Evolutionary conservation across 306 rosid genomes (phyloP).

Genomic region (Mimosa pudica): DNA sequence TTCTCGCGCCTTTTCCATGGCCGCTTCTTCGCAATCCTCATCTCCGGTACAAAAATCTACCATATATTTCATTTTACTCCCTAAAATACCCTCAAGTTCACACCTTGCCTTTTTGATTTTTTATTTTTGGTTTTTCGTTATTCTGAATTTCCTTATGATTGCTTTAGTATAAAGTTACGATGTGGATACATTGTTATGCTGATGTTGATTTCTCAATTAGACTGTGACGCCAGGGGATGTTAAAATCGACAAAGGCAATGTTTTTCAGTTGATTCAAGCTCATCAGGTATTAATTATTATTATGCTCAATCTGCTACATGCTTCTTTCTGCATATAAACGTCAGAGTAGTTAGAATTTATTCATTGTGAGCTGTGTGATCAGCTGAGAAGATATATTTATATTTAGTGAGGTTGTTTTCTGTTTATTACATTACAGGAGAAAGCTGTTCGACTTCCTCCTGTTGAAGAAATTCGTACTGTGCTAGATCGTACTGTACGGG

Average conservation of each 20-base stretch:
- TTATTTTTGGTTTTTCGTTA: neutral
- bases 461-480: constrained; percentile 76
- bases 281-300: constrained; percentile 64
- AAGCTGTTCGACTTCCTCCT: constrained; percentile 80
- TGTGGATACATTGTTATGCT: constrained; percentile 4
- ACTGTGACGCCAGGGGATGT: constrained; percentile 55
- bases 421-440: constrained; percentile 63
- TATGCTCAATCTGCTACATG: neutral
- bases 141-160: constrained; percentile 12
- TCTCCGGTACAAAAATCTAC: constrained; percentile 50
- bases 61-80: no score
- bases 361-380: neutral
- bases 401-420: constrained; percentile 10
- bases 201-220: constrained; percentile 45
- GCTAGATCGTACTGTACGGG: constrained; percentile 72
- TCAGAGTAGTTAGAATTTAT: constrained; percentile 1
- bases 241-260: constrained; percentile 43
- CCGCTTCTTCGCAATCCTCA: constrained; percentile 63
- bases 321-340: neutral
- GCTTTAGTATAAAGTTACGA: neutral
- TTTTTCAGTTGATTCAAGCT: constrained; percentile 69
- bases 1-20: constrained; percentile 60
- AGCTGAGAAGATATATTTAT: neutral
- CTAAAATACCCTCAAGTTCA: neutral
- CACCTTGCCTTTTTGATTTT: neutral